These are phyloP conservation scores for Psidium guajava DNA, from an alignment of 345 rosid species.

Conservation along the genomic window DNA sequence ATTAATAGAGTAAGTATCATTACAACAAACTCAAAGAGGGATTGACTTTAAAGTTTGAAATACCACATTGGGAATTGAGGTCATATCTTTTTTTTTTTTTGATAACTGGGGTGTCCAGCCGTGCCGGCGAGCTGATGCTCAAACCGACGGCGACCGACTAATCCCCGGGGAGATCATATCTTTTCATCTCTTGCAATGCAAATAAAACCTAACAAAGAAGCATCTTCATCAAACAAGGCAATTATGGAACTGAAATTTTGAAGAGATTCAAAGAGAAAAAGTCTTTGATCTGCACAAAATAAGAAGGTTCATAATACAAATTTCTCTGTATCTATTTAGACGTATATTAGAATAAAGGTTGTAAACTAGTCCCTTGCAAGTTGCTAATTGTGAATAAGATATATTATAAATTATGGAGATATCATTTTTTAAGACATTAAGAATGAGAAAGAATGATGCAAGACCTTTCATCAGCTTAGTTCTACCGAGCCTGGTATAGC, in stretches of 20 bases:
- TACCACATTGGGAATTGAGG: background rate
- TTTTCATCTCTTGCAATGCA: background rate
- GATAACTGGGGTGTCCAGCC: too few relatives aligned
- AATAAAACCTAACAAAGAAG: background rate
- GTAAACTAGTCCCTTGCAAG: background rate
- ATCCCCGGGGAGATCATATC: too few relatives aligned
- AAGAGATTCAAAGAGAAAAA: background rate
- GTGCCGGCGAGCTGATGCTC: too few relatives aligned
- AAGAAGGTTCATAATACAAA: background rate
- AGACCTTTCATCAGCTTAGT: background rate
- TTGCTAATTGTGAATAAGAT: background rate
- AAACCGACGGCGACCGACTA: too few relatives aligned
- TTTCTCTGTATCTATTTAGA: background rate
- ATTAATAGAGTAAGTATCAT: background rate
- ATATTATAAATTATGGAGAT: background rate
- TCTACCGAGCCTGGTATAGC: background rate
- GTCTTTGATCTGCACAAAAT: background rate
- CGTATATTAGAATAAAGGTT: background rate
- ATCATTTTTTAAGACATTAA: background rate
- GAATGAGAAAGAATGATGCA: background rate
- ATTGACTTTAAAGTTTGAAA: background rate
- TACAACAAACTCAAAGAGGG: background rate
- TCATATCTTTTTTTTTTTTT: background rate
- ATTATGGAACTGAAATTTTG: background rate
- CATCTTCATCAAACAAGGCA: background rate